Conservation (phyloP, 2,329 filamentous ascomycete species). For the Hypoxylon sp. region DNA sequence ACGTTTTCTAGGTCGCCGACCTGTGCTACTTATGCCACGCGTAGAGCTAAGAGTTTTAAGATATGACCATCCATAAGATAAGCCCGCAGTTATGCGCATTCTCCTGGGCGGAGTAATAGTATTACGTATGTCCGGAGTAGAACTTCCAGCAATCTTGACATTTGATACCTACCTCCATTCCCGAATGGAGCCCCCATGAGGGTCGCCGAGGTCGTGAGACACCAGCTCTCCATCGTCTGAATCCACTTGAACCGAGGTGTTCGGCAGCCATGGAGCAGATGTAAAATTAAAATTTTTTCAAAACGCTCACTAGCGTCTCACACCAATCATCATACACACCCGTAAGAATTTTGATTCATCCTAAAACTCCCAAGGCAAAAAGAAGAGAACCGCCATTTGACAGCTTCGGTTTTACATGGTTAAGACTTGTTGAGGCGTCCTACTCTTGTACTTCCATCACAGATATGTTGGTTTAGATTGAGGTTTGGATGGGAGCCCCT, state of each 20-base stretch:
- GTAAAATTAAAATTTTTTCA: conserved; percentile 20
- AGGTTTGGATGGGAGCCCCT: neutral
- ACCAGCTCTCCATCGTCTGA: conserved; percentile 22
- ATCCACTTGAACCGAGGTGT: conserved; percentile 27
- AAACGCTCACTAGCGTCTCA: conserved; percentile 16
- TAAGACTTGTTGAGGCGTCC: conserved; percentile 3
- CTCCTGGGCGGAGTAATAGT: conserved; percentile 26
- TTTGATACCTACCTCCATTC: conserved; percentile 12
- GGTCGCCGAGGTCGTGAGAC: conserved; percentile 18
- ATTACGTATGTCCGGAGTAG: conserved; percentile 21
- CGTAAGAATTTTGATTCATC: conserved; percentile 13
- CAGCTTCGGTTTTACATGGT: conserved; percentile 5
- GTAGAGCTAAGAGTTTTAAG: conserved; percentile 5
- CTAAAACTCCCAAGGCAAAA: neutral
- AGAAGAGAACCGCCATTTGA: neutral
- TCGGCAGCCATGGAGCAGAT: conserved; percentile 1
- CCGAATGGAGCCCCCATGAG: conserved; percentile 19
- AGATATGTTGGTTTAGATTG: conserved; percentile 7
- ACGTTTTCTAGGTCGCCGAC: conserved; percentile 29
- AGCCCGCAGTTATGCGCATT: conserved; percentile 15
- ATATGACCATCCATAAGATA: conserved; percentile 12
- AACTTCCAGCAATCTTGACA: conserved; percentile 1
- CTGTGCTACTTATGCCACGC: conserved; percentile 21
- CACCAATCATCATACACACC: conserved; percentile 13
- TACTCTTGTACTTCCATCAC: conserved; percentile 13